A percentile compares a stretch with the other conserved stretches of the same genome.
Conservation (phyloP, 2,329 filamentous ascomycete genomes). For the Paracorniculantispora psalliotae region DNA sequence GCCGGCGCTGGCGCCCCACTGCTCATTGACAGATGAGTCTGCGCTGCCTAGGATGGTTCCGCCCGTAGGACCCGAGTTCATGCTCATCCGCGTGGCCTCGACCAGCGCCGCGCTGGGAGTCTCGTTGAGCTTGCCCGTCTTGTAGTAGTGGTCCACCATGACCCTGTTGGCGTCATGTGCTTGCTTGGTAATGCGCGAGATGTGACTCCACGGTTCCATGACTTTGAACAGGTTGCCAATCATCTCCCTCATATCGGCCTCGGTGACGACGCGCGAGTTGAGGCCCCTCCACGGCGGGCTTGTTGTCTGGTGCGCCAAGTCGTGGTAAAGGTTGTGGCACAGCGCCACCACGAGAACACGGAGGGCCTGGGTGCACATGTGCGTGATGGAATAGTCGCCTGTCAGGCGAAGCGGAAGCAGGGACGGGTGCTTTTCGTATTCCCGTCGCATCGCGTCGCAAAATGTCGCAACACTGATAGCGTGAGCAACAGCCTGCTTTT, state of each 20-base stretch:
- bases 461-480: slow-evolving; percentile 33
- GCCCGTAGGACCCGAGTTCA: neutral
- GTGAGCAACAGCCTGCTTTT: slow-evolving; percentile 36
- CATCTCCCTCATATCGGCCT: slow-evolving; percentile 27
- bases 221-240: slow-evolving; percentile 31
- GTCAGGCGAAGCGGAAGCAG: slow-evolving; percentile 23
- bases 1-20: slow-evolving; percentile 3
- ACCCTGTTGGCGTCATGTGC: slow-evolving; percentile 26
- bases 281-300: slow-evolving; percentile 31
- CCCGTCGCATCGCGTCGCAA: slow-evolving; percentile 29
- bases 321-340: slow-evolving; percentile 30
- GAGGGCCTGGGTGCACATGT: slow-evolving; percentile 27
- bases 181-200: slow-evolving; percentile 25
- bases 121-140: slow-evolving; percentile 22
- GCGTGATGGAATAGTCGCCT: slow-evolving; percentile 28
- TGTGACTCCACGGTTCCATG: slow-evolving; percentile 28
- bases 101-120: neutral
- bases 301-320: slow-evolving; percentile 31
- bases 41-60: slow-evolving; percentile 3
- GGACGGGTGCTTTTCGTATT: slow-evolving; percentile 23
- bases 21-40: slow-evolving; percentile 1
- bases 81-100: slow-evolving; percentile 8
- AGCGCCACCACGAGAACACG: slow-evolving; percentile 32
- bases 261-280: slow-evolving; percentile 24
- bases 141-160: slow-evolving; percentile 29